Evolutionary conservation across 1,284 basidiomycete genomes (phyloP).

Genomic region (Apiotrichum gamsii): DNA sequence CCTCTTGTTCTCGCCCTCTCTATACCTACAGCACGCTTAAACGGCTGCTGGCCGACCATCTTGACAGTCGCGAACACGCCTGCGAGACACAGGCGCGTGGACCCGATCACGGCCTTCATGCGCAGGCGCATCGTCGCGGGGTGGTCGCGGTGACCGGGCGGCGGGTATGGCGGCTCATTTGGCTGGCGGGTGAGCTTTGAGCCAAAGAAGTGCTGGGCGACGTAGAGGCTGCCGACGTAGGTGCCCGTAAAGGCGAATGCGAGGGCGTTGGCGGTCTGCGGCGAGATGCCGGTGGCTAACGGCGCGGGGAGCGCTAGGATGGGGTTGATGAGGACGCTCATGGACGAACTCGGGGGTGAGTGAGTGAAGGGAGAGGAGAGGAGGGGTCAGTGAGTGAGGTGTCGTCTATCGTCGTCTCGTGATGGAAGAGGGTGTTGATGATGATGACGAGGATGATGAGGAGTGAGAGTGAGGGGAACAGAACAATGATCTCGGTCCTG

Average conservation of each 20-base stretch:
- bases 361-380: background rate
- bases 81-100: slow-evolving; percentile 31
- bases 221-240: slow-evolving; percentile 51
- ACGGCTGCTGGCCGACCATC: slow-evolving; percentile 10
- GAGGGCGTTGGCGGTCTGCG: slow-evolving; percentile 29
- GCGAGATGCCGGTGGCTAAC: slow-evolving; percentile 21
- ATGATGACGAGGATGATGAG: slow-evolving; percentile 13
- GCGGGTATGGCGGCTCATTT: background rate
- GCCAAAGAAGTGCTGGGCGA: slow-evolving; percentile 34
- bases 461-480: background rate
- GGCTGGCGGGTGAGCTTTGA: slow-evolving; percentile 2
- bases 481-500: too few relatives aligned
- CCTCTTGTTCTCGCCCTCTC: too few relatives aligned
- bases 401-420: too few relatives aligned
- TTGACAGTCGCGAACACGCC: slow-evolving; percentile 32
- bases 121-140: slow-evolving; percentile 41
- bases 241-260: slow-evolving; percentile 44
- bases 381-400: too few relatives aligned
- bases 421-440: too few relatives aligned
- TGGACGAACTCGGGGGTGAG: background rate
- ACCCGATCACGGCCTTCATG: slow-evolving; percentile 38
- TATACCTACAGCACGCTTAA: slow-evolving; percentile 6
- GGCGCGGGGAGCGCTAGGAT: slow-evolving; percentile 21
- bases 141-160: slow-evolving; percentile 40
- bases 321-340: slow-evolving; percentile 14